Conservation (phyloP, 164 flowering plant genomes). For the Berberis vulgaris region DNA sequence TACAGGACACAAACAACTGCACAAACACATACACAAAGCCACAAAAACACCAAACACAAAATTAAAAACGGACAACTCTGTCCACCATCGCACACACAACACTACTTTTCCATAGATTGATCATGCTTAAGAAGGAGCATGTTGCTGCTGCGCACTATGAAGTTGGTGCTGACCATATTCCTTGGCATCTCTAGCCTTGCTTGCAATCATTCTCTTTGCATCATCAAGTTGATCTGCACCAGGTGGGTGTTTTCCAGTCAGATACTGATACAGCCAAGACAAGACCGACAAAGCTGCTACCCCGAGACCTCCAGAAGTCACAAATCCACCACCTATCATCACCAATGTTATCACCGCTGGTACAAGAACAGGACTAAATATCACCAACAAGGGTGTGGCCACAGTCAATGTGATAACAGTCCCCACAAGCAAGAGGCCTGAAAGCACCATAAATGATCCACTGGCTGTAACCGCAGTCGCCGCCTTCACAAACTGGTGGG, state of each 20-base stretch:
- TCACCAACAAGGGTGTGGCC: slow-evolving; percentile 20
- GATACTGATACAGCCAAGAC: slow-evolving; percentile 18
- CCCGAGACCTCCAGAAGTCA: slow-evolving; percentile 17
- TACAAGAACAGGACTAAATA: slow-evolving; percentile 22
- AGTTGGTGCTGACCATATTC: slow-evolving; percentile 13
- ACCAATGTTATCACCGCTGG: slow-evolving; percentile 17
- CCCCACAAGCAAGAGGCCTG: slow-evolving; percentile 18
- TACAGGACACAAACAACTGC: too few relatives aligned
- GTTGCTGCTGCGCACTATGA: not conserved
- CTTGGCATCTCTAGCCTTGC: slow-evolving; percentile 13
- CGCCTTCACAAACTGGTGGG: slow-evolving; percentile 11
- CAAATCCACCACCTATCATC: slow-evolving; percentile 14
- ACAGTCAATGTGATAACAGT: slow-evolving; percentile 16
- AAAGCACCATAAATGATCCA: slow-evolving; percentile 12
- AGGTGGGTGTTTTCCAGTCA: slow-evolving; percentile 10
- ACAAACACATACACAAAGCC: too few relatives aligned
- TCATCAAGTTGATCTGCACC: slow-evolving; percentile 13
- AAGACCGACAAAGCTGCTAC: slow-evolving; percentile 14
- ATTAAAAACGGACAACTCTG: too few relatives aligned
- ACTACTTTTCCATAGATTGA: too few relatives aligned
- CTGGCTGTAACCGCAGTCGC: slow-evolving; percentile 21
- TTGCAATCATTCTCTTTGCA: slow-evolving; percentile 6
- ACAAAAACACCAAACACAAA: too few relatives aligned
- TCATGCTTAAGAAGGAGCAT: too few relatives aligned
- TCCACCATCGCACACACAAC: too few relatives aligned